Evolutionary conservation across 306 rosid species (phyloP).

Genomic region (Urtica urens): DNA sequence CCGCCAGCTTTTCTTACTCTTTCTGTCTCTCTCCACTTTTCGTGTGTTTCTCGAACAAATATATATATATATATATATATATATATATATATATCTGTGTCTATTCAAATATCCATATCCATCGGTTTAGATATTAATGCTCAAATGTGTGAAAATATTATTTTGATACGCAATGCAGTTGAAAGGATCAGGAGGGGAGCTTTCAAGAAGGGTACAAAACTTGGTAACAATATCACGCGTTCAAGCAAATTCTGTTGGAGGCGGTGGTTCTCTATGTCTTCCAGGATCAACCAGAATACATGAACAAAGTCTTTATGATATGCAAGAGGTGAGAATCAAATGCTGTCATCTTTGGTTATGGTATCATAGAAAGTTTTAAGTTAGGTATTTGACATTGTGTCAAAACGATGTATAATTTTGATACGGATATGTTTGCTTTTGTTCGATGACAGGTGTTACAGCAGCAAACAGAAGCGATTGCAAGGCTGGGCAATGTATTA

Average conservation of each 20-base stretch:
- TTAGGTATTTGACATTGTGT: neutral
- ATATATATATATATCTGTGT: too few species aligned
- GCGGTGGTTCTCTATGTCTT: slow-evolving; percentile 50
- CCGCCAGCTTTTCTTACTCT: too few species aligned
- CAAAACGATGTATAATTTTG: neutral
- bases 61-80: too few species aligned
- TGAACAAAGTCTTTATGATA: slow-evolving; percentile 68
- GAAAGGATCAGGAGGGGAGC: slow-evolving; percentile 85
- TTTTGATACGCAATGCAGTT: too few species aligned
- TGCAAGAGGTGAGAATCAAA: slow-evolving; percentile 68
- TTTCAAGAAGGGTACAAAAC: slow-evolving; percentile 86
- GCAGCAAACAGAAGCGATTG: slow-evolving; percentile 91
- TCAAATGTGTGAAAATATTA: too few species aligned
- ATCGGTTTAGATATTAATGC: too few species aligned
- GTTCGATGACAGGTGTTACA: slow-evolving; percentile 61
- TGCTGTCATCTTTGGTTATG: neutral
- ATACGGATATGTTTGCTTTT: neutral
- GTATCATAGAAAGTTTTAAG: too few species aligned
- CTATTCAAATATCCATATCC: too few species aligned
- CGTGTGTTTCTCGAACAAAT: too few species aligned
- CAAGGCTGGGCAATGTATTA: slow-evolving; percentile 77
- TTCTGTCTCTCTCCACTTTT: too few species aligned
- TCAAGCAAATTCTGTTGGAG: slow-evolving; percentile 50
- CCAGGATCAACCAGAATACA: slow-evolving; percentile 81
- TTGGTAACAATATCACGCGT: slow-evolving; percentile 57